Base-by-base conservation (phyloP, 2,329 filamentous ascomycete genomes). In the Diaporthe sp. region DNA sequence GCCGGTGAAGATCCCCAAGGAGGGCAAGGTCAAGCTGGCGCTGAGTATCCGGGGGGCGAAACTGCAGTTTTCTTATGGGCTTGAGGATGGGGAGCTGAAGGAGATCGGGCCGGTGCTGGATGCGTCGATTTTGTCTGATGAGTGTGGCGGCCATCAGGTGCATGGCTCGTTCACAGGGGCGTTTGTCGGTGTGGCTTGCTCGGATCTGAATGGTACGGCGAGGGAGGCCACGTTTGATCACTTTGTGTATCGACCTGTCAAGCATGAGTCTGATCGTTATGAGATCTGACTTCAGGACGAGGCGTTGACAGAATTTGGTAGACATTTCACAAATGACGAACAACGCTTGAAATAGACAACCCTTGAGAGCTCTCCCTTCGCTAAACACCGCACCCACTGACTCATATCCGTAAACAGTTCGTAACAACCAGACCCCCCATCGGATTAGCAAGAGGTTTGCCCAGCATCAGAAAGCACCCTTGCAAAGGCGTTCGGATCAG, bases 101-200 rank as follows among this genome's bases (percentile, higher is more conserved):
- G 82, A 86, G 76, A 84, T 92, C 67, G 91, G 91, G 0, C 88
- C 88, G 0, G 87, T 90, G 1, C 88, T 88, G 60, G 90, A 92
- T 78, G 91, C 90, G 0, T 90, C 89, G 9, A 88, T 92, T 19
- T 76, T 92, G 10, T 90, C 87, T 15, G 91, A 93, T 78, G 91
- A 93, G 82, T 92, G 91, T 75, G 91, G 91, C 13, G 91, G 90
- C 0, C 90, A 92, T 76, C 87, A 88, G 76, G 86, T 84, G 3
- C 90, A 92, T 77, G 91, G 91, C 1, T 92, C 91, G 80, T 93
- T 92, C 77, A 92, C 91, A 0, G 91, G 91, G 0, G 89, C 91
- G 0, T 91, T 91, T 83, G 87, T 90, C 0, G 89, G 89, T 0
- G 82, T 91, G 77, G 89, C 89, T 1, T 88, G 87, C 55, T 90